Percentiles rank a stretch among this genome's conserved stretches.
Conservation (phyloP, 75 land plant genomes). For the Pseudotsuga menziesii region DNA sequence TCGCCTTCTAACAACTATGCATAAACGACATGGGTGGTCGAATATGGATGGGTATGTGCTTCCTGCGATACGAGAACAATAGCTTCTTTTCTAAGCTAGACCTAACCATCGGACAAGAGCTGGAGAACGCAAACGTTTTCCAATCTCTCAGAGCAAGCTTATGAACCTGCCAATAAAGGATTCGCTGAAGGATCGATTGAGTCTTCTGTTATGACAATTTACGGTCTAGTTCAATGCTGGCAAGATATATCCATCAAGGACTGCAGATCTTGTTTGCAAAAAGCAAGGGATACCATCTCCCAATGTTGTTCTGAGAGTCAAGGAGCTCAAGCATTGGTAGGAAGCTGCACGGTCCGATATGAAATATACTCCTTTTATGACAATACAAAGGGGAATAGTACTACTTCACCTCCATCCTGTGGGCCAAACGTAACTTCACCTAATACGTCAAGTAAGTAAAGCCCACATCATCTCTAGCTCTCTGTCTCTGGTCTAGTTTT, state of each 20-base stretch:
- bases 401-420: no score
- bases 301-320: not conserved
- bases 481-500: not conserved
- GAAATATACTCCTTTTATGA: not conserved
- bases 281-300: not conserved
- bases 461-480: no score
- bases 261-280: not conserved
- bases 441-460: not conserved
- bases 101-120: not conserved
- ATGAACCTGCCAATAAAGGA: not conserved
- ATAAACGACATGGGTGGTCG: not conserved
- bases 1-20: not conserved
- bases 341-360: not conserved
- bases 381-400: no score
- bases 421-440: no score
- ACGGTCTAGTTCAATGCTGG: not conserved
- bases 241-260: not conserved
- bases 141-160: not conserved
- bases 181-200: not conserved
- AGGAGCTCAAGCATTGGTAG: not conserved
- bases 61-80: slow-evolving; percentile 8
- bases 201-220: not conserved
- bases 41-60: not conserved
- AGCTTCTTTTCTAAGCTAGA: not conserved
- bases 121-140: not conserved